Evolutionary conservation across 768 basidiomycete species (phyloP).

Genomic region (Pleurotus citrinopileatus): DNA sequence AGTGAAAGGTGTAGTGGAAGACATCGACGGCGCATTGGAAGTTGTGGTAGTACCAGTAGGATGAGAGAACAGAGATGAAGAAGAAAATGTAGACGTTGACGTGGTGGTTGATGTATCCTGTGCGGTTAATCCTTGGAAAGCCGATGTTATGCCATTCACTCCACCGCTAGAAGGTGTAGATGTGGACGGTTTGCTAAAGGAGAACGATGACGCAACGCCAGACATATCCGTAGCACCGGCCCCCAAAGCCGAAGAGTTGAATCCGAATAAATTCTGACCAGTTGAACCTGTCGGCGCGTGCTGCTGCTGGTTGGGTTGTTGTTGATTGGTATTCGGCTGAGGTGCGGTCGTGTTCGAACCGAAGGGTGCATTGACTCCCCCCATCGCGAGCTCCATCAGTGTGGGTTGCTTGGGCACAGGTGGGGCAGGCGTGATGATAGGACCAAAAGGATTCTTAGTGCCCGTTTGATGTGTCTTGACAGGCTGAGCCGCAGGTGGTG

Average conservation of each 20-base stretch:
- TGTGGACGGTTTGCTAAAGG: constrained; percentile 34
- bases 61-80: constrained; percentile 46
- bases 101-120: constrained; percentile 34
- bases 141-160: constrained; percentile 15
- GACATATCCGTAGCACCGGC: constrained; percentile 57
- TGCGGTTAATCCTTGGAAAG: constrained; percentile 18
- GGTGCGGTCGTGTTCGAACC: constrained; percentile 5
- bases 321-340: constrained; percentile 22
- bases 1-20: constrained; percentile 27
- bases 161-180: constrained; percentile 12
- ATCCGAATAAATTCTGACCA: constrained; percentile 32
- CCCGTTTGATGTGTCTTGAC: constrained; percentile 91
- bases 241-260: constrained; percentile 36
- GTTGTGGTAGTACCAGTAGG: constrained; percentile 41
- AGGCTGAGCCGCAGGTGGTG: constrained; percentile 52
- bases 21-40: constrained; percentile 20
- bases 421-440: constrained; percentile 59
- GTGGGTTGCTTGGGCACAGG: constrained; percentile 75
- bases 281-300: constrained; percentile 17
- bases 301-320: constrained; percentile 22
- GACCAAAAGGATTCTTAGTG: constrained; percentile 92
- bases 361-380: constrained; percentile 24
- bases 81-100: constrained; percentile 43
- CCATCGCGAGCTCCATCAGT: constrained; percentile 73
- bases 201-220: constrained; percentile 73